Percentiles rank a stretch among this genome's conserved stretches.
These are phyloP conservation scores for Auriscalpium orientale DNA, from an alignment of 768 basidiomycete species.

Conservation along the genomic window DNA sequence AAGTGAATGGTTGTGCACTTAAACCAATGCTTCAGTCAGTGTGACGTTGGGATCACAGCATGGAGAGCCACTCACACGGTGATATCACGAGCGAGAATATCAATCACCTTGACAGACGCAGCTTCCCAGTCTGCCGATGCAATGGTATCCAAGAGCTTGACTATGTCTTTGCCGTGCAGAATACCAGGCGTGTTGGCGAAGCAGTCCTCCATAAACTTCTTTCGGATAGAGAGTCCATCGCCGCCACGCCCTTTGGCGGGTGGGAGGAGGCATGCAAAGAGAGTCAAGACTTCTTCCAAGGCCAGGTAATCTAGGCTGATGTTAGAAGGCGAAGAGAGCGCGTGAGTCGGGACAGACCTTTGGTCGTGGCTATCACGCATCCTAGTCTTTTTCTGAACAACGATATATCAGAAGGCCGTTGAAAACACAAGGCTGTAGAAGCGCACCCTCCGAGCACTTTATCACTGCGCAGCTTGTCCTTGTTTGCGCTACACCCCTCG, in stretches of 20 bases:
- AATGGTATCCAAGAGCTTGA: conserved; percentile 9
- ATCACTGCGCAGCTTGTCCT: background rate
- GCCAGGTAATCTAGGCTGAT: conserved; percentile 12
- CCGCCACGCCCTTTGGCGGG: background rate
- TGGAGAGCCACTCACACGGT: conserved; percentile 5
- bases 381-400: background rate
- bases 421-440: too few species aligned
- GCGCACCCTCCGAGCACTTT: background rate
- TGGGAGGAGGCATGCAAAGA: conserved; percentile 12
- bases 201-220: conserved; percentile 10
- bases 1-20: conserved; percentile 12
- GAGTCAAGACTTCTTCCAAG: conserved; percentile 11
- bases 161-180: conserved; percentile 5
- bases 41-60: background rate
- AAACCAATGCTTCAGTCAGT: too few species aligned
- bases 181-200: background rate
- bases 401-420: background rate
- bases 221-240: conserved; percentile 5
- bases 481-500: conserved; percentile 9
- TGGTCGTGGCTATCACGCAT: background rate
- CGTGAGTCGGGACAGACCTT: background rate
- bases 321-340: background rate
- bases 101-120: conserved; percentile 12
- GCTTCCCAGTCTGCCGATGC: conserved; percentile 11
- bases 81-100: conserved; percentile 15